Evolutionary conservation across 441 rosid species (phyloP).

Genomic region (Mallotus japonicus): DNA sequence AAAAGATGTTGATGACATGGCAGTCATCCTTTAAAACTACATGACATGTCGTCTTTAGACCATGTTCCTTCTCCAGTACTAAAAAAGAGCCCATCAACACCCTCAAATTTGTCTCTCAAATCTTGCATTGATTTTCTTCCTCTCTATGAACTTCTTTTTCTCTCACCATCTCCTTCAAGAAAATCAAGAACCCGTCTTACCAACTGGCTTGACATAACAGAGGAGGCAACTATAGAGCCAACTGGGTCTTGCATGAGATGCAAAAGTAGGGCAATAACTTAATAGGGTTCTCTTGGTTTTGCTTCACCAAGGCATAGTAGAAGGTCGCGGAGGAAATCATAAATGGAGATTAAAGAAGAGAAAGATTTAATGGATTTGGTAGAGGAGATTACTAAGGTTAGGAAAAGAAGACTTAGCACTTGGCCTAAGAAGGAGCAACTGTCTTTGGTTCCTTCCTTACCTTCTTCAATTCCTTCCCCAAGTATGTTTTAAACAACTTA

Average conservation of each 20-base stretch:
- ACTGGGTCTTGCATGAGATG: conserved; percentile 45
- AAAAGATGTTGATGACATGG: too few relatives aligned
- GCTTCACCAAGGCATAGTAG: conserved; percentile 56
- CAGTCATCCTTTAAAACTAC: too few relatives aligned
- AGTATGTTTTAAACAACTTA: conserved; percentile 29
- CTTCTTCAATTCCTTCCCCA: conserved; percentile 39
- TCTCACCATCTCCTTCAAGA: conserved; percentile 71
- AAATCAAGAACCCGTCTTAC: conserved; percentile 61
- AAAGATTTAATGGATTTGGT: conserved; percentile 42
- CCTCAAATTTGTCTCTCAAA: conserved; percentile 31
- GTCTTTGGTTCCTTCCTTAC: conserved; percentile 36
- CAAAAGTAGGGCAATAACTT: conserved; percentile 56
- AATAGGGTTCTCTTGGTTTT: conserved; percentile 31
- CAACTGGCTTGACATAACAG: conserved; percentile 56
- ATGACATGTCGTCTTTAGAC: conserved; percentile 58
- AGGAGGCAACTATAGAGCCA: conserved; percentile 47
- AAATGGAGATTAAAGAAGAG: conserved; percentile 63
- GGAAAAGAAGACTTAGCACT: conserved; percentile 48
- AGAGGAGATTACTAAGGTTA: conserved; percentile 50
- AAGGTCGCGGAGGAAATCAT: conserved; percentile 58
- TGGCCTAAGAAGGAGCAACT: conserved; percentile 75
- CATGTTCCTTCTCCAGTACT: conserved; percentile 43
- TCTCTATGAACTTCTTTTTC: conserved; percentile 62
- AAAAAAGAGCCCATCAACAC: conserved; percentile 33
- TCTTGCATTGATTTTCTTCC: conserved; percentile 45